Conservation (phyloP, 495 filamentous ascomycete species). For the Penicillium macrosclerotiorum region DNA sequence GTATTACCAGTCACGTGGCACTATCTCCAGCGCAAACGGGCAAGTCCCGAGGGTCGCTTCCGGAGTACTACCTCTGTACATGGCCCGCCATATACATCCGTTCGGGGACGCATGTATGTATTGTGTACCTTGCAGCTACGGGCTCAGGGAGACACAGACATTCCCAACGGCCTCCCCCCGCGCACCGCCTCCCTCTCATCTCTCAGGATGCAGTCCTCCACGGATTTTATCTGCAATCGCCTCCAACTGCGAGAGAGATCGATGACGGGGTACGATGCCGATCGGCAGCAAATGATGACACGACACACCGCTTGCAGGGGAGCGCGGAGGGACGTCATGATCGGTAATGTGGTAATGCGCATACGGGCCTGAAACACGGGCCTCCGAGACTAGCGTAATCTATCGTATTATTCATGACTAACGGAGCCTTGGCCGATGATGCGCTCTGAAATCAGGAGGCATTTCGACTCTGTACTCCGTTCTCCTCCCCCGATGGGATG, state of each 20-base stretch:
- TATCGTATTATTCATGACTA: conserved; percentile 11
- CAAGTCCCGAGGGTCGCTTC: too few species aligned
- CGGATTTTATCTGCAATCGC: too few species aligned
- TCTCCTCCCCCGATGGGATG: too few species aligned
- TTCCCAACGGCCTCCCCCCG: too few species aligned
- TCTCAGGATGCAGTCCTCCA: too few species aligned
- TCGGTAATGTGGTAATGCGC: conserved; percentile 11
- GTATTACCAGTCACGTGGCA: conserved; percentile 27
- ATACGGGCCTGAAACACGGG: conserved; percentile 15
- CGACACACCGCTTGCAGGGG: conserved; percentile 21
- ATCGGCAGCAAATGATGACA: conserved; percentile 12
- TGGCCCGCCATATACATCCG: too few species aligned
- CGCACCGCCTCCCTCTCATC: too few species aligned
- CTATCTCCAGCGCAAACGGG: conserved; percentile 4
- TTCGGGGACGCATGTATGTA: too few species aligned
- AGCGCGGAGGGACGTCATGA: conserved; percentile 16
- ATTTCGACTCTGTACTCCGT: conserved; percentile 1
- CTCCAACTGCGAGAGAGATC: conserved; percentile 3
- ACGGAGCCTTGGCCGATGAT: conserved; percentile 13
- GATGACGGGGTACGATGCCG: conserved; percentile 4
- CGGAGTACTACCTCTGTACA: too few species aligned
- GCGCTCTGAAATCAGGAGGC: not conserved
- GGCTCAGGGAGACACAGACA: too few species aligned
- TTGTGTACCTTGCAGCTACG: too few species aligned
- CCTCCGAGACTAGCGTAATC: conserved; percentile 10